A percentile compares a stretch with the other conserved stretches of the same genome.
These are phyloP conservation scores for Cordyceps javanica DNA, from an alignment of 2,329 filamentous ascomycete species.

Conservation along the genomic window DNA sequence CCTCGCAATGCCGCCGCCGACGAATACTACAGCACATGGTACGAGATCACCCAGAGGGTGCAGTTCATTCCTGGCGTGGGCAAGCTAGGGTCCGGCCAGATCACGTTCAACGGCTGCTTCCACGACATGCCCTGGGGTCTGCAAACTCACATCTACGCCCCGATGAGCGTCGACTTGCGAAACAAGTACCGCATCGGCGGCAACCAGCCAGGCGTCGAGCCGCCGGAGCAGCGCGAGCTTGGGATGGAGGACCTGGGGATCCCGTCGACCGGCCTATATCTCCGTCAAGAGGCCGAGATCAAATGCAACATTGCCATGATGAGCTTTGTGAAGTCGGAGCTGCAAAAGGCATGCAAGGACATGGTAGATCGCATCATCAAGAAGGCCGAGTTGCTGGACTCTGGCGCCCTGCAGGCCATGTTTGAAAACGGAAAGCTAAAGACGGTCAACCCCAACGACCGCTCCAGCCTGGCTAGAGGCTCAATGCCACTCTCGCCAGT, in stretches of 20 bases:
- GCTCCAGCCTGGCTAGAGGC: conserved; percentile 24
- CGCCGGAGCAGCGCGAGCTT: conserved; percentile 55
- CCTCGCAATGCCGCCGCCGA: conserved; percentile 62
- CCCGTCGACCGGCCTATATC: conserved; percentile 59
- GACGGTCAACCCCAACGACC: conserved; percentile 50
- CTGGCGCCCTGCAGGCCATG: conserved; percentile 61
- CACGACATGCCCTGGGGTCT: conserved; percentile 67
- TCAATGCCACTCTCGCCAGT: conserved; percentile 2
- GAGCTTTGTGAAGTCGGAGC: conserved; percentile 59
- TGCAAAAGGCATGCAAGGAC: conserved; percentile 58
- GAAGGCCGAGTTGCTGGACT: conserved; percentile 63
- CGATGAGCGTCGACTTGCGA: conserved; percentile 59
- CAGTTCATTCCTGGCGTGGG: conserved; percentile 62
- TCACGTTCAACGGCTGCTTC: conserved; percentile 65
- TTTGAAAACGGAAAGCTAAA: conserved; percentile 58
- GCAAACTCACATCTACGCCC: conserved; percentile 66
- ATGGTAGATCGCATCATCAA: conserved; percentile 65
- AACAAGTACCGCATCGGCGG: conserved; percentile 63
- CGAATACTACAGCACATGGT: conserved; percentile 69
- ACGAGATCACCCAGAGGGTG: conserved; percentile 64
- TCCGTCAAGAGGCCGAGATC: conserved; percentile 66
- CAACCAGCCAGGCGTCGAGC: conserved; percentile 61
- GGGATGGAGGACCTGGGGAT: conserved; percentile 52
- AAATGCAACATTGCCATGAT: conserved; percentile 61
- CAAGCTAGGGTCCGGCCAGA: conserved; percentile 57